These are phyloP conservation scores for Dictyostelium purpureum DNA, from an alignment of 78 protist genomes.

Conservation along the genomic window DNA sequence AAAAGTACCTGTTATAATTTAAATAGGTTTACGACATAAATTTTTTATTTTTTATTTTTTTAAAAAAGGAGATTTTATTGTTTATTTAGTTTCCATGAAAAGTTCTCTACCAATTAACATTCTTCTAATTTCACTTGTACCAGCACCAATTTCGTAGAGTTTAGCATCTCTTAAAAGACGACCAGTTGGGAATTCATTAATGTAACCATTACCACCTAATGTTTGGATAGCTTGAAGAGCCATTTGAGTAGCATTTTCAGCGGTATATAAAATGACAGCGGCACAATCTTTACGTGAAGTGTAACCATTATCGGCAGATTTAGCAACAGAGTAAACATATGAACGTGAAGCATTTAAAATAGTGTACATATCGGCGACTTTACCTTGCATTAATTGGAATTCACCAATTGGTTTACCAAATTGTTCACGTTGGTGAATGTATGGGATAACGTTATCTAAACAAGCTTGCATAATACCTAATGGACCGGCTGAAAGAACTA, in stretches of 20 bases:
- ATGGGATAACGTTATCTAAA: constrained; percentile 90
- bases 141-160: constrained; percentile 97
- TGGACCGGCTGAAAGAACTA: constrained; percentile 94
- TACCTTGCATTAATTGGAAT: constrained; percentile 93
- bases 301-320: constrained; percentile 77
- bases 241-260: constrained; percentile 92
- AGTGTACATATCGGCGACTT: constrained; percentile 96
- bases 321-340: constrained; percentile 88
- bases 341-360: constrained; percentile 82
- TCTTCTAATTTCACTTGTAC: constrained; percentile 94
- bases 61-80: background rate
- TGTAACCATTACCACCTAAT: constrained; percentile 97
- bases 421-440: constrained; percentile 90
- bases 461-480: constrained; percentile 93
- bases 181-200: constrained; percentile 96
- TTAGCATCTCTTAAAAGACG: constrained; percentile 95
- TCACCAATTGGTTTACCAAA: constrained; percentile 92
- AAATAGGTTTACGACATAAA: too few relatives aligned
- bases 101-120: constrained; percentile 91
- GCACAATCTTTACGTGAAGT: constrained; percentile 77
- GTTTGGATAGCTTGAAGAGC: constrained; percentile 94
- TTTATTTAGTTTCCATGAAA: constrained; percentile 65
- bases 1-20: too few relatives aligned
- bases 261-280: constrained; percentile 89
- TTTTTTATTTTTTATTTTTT: background rate